These are phyloP conservation scores for Saccharomyces paradoxus DNA, from an alignment of 805 yeast species.

Conservation along the genomic window DNA sequence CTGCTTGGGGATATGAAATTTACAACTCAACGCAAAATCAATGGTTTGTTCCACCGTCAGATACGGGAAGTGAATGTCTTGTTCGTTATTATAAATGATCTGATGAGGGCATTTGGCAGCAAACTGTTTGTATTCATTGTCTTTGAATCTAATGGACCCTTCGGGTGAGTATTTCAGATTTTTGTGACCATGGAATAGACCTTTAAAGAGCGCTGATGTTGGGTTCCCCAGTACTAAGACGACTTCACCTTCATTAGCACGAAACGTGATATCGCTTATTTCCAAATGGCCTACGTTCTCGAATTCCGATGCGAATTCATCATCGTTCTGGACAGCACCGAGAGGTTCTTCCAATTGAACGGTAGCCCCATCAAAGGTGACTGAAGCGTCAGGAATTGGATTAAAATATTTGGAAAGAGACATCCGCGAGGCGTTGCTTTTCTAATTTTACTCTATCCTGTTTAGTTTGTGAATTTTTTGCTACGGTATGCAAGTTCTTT, in stretches of 20 bases:
- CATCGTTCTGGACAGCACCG: neutral
- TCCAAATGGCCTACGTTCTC: neutral
- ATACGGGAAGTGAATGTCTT: conserved; percentile 46
- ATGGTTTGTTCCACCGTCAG: conserved; percentile 45
- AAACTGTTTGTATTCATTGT: conserved; percentile 5
- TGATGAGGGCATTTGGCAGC: conserved; percentile 6
- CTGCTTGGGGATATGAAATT: conserved; percentile 12
- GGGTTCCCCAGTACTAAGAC: conserved; percentile 9
- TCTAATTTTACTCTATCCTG: neutral
- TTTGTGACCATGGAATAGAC: conserved; percentile 3
- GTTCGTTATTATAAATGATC: conserved; percentile 37
- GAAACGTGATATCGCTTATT: conserved; percentile 2
- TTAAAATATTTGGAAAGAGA: conserved; percentile 21
- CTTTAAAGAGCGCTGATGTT: conserved; percentile 7
- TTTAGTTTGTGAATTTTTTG: neutral
- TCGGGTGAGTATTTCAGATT: conserved; percentile 5
- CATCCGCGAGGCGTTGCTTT: conserved; percentile 7
- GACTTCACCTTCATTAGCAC: conserved; percentile 10
- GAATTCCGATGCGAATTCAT: neutral
- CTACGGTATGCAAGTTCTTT: neutral
- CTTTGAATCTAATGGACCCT: conserved; percentile 6
- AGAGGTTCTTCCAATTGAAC: conserved; percentile 7
- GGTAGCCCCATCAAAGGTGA: conserved; percentile 19
- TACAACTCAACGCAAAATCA: conserved; percentile 43
- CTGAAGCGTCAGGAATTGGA: conserved; percentile 19